Base-by-base conservation (phyloP, 176 grass and related monocot species). In the Rhipidocladum racemiflorum region DNA sequence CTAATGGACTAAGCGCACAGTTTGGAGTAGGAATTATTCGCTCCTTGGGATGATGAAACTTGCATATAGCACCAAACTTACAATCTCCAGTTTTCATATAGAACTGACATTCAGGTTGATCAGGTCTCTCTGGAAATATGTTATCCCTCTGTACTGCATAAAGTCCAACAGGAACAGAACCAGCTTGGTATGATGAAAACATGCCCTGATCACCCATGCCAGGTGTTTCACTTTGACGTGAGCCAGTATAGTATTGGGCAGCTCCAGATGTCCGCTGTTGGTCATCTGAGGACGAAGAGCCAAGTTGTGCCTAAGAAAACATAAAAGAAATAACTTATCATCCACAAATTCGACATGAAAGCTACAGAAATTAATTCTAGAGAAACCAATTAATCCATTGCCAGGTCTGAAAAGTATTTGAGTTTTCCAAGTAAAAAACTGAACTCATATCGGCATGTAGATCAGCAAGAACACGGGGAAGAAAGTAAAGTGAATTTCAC, bases 61-160 rank as follows among this genome's bases (percentile, higher is more conserved):
- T 97, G 86, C 94, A 97, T 9, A 90, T 85, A 39, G 86, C 88
- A 87, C 94, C 94, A 68, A 93, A 97, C 73, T 97, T 97, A 40
- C 94, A 97, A 46, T 97, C 94, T 61, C 94, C 94, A 3, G 94
- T 97, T 66, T 97, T 97, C 86, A 97, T 93, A 71, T 97, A 97
- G 61, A 93, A 97, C 71, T 93, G 94, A 30, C 94, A 97, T 77
- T 97, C 94, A 71, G 94, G 94, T 85, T 97, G 94, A 60, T 87
- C 94, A 35, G 94, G 94, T 85, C 94, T 90, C 55, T 97, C 90
- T 38, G 94, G 94, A 86, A 97, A 97, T 82, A 97, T 75, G 54
- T 83, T 91, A 76, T 97, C 94, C 83, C 94, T 91, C 10, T 82
- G 91, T 68, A 97, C 73, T 57, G 91, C 73, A 91, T 97, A 93